phyloP scores from a whole-genome alignment of 805 yeast species.

The Vanderwaltozyma tropicalis region DNA sequence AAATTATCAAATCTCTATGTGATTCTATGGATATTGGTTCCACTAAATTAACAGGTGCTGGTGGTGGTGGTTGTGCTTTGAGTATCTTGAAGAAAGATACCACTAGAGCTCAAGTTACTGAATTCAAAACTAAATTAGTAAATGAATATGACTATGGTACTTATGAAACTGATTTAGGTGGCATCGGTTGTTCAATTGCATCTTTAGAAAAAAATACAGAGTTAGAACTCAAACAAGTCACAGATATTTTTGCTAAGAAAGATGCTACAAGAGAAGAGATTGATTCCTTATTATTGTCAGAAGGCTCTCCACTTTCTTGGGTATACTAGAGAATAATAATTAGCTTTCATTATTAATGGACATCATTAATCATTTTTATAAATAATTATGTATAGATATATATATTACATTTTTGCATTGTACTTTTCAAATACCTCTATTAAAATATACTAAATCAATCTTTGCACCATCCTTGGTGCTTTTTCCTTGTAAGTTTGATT shows the following conservation, averaged over 20 bases:
- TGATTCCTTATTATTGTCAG: slow-evolving; percentile 11
- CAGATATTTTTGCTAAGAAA: slow-evolving; percentile 7
- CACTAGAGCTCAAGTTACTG: slow-evolving; percentile 27
- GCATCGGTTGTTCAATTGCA: slow-evolving; percentile 50
- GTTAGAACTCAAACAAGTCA: slow-evolving; percentile 3
- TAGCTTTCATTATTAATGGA: too few species aligned
- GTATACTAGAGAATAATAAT: slow-evolving; percentile 1
- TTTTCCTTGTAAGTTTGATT: slow-evolving; percentile 49
- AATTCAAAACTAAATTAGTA: slow-evolving; percentile 26
- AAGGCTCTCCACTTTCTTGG: slow-evolving; percentile 10
- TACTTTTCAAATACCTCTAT: slow-evolving; percentile 75
- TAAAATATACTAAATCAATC: slow-evolving; percentile 63
- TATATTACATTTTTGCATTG: neutral
- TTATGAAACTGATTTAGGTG: slow-evolving; percentile 76
- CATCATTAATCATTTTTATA: neutral
- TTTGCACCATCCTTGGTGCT: slow-evolving; percentile 51
- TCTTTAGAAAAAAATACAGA: slow-evolving; percentile 5
- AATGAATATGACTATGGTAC: slow-evolving; percentile 51
- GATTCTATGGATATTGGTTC: slow-evolving; percentile 62
- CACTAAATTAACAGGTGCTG: slow-evolving; percentile 95
- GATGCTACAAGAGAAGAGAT: slow-evolving; percentile 6
- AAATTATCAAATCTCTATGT: slow-evolving; percentile 55
- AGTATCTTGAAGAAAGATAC: slow-evolving; percentile 53
- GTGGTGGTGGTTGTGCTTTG: slow-evolving; percentile 98
- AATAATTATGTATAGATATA: neutral